Evolutionary conservation across 2,329 filamentous ascomycete species (phyloP).

Genomic region (Verticillium zaregamsianum): DNA sequence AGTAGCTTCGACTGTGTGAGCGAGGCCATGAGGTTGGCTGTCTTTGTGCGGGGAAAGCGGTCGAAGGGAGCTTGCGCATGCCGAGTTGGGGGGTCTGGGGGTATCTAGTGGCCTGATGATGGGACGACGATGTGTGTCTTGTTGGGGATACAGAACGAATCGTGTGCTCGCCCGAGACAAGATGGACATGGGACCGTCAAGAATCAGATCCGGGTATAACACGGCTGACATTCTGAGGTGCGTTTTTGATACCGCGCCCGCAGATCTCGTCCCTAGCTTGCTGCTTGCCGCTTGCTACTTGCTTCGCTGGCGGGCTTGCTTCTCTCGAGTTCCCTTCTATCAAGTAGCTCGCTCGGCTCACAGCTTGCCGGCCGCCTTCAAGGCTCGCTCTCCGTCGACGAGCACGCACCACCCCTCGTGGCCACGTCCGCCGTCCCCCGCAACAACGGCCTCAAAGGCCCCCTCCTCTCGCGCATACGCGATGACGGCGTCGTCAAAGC

Average conservation of each 20-base stretch:
- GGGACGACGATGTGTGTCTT: neutral
- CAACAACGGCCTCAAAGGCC: conserved; percentile 66
- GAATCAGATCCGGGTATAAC: neutral
- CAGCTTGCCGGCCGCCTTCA: conserved; percentile 53
- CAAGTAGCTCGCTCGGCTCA: conserved; percentile 12
- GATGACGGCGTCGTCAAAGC: conserved; percentile 73
- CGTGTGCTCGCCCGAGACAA: neutral
- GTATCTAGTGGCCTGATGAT: neutral
- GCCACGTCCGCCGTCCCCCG: conserved; percentile 59
- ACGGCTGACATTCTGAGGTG: neutral
- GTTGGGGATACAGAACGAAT: neutral
- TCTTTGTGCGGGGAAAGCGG: neutral
- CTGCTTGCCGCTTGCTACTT: neutral
- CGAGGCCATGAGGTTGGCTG: neutral
- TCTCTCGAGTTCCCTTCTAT: neutral
- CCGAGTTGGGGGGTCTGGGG: neutral
- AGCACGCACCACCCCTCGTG: conserved; percentile 82
- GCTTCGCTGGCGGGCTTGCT: neutral
- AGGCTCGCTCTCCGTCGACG: conserved; percentile 70
- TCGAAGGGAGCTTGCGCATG: neutral
- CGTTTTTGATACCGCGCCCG: neutral
- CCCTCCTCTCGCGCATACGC: conserved; percentile 58
- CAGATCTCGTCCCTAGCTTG: neutral
- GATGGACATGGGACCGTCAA: neutral
- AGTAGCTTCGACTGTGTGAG: neutral